Conservation (phyloP, 2,329 filamentous ascomycete species). For the Cladophialophora yegresii region DNA sequence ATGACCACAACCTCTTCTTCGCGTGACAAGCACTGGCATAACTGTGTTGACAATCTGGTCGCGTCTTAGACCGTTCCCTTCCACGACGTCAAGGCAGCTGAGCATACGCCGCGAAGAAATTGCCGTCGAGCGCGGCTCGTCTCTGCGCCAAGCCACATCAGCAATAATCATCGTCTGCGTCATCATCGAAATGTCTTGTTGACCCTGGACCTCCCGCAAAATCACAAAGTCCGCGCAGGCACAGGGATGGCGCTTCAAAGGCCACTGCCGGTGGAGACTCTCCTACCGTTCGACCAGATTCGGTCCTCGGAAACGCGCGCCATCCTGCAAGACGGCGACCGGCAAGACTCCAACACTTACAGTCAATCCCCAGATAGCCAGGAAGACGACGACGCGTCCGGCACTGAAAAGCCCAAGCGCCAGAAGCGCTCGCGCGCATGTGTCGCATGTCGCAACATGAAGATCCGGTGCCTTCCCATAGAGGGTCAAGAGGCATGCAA, state of each 20-base stretch:
- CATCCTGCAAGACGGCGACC: conserved; percentile 11
- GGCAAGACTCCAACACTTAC: conserved; percentile 10
- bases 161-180: neutral
- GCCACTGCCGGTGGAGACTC: conserved; percentile 18
- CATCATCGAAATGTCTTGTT: neutral
- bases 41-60: neutral
- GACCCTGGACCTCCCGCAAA: neutral
- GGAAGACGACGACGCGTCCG: conserved; percentile 25
- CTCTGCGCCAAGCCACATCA: neutral
- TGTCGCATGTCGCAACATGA: conserved; percentile 36
- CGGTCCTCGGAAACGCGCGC: conserved; percentile 20
- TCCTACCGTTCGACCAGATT: conserved; percentile 20
- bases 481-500: conserved; percentile 55
- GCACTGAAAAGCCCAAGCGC: conserved; percentile 33
- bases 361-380: conserved; percentile 26
- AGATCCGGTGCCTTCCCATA: conserved; percentile 36
- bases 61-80: neutral
- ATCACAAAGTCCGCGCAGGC: neutral
- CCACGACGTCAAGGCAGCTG: neutral
- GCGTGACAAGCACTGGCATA: neutral
- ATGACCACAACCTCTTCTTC: neutral
- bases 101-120: neutral
- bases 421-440: conserved; percentile 34
- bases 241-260: conserved; percentile 7
- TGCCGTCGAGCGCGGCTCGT: neutral